Conservation (phyloP, 2,329 filamentous ascomycete species). For the Aureobasidium sp. region DNA sequence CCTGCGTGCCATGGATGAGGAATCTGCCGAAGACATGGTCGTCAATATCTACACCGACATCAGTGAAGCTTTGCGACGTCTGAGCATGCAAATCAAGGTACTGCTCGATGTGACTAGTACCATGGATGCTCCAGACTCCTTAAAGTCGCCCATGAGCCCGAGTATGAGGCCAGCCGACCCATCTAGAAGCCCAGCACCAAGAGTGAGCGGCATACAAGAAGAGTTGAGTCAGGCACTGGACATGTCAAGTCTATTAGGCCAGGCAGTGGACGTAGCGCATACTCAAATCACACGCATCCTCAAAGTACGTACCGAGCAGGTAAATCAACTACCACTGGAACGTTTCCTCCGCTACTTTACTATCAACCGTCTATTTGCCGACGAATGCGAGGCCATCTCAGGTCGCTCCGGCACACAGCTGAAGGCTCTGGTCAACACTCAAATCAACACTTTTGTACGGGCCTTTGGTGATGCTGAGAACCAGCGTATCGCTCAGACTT, state of each 20-base stretch:
- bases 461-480: slow-evolving; percentile 63
- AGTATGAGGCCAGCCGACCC: slow-evolving; percentile 21
- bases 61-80: slow-evolving; percentile 73
- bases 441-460: slow-evolving; percentile 74
- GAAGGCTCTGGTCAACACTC: slow-evolving; percentile 70
- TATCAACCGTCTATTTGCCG: slow-evolving; percentile 73
- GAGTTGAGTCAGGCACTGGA: slow-evolving; percentile 71
- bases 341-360: slow-evolving; percentile 76
- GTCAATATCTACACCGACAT: slow-evolving; percentile 77
- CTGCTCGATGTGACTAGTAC: slow-evolving; percentile 88
- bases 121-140: slow-evolving; percentile 39
- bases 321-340: slow-evolving; percentile 56
- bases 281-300: slow-evolving; percentile 65
- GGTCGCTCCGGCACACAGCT: slow-evolving; percentile 67
- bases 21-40: slow-evolving; percentile 77
- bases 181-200: slow-evolving; percentile 14
- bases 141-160: slow-evolving; percentile 37
- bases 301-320: slow-evolving; percentile 68
- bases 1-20: slow-evolving; percentile 69
- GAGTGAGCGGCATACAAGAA: slow-evolving; percentile 46
- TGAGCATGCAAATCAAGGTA: slow-evolving; percentile 88
- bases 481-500: slow-evolving; percentile 63
- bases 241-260: slow-evolving; percentile 66
- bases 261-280: slow-evolving; percentile 73
- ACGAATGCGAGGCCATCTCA: slow-evolving; percentile 78